These are phyloP conservation scores for Pseudonitzschia multistriata DNA, from an alignment of 108 stramenopile genomes.

Conservation along the genomic window DNA sequence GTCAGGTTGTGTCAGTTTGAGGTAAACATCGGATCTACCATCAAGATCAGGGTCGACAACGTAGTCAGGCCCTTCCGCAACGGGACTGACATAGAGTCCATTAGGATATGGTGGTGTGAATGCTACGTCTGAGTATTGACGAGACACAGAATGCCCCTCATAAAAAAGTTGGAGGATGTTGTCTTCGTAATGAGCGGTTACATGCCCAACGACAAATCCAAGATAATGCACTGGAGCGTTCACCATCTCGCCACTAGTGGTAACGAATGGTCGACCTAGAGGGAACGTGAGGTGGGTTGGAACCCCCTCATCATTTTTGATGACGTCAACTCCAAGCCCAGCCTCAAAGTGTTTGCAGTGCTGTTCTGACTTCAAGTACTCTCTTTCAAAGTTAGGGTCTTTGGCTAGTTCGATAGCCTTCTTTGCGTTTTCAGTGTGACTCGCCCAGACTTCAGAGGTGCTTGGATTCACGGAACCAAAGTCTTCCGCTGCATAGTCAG, in stretches of 20 bases:
- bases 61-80: conserved; percentile 3
- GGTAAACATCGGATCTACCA: background rate
- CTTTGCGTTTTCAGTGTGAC: background rate
- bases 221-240: conserved; percentile 1
- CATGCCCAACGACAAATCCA: background rate
- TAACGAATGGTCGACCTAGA: conserved; percentile 6
- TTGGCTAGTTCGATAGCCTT: background rate
- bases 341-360: background rate
- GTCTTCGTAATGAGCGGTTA: background rate
- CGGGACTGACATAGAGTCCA: conserved; percentile 7
- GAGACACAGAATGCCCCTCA: background rate
- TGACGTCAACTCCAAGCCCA: background rate
- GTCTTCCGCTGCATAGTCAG: background rate
- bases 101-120: background rate
- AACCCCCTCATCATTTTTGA: background rate
- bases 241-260: background rate
- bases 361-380: background rate
- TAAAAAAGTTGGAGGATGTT: conserved; percentile 1
- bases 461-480: background rate
- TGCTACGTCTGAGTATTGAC: conserved; percentile 4
- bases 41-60: background rate
- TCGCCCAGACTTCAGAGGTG: background rate
- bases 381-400: background rate
- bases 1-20: background rate
- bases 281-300: background rate